Conservation (phyloP, 495 filamentous ascomycete genomes). For the Hapsidospora chrysogenum region DNA sequence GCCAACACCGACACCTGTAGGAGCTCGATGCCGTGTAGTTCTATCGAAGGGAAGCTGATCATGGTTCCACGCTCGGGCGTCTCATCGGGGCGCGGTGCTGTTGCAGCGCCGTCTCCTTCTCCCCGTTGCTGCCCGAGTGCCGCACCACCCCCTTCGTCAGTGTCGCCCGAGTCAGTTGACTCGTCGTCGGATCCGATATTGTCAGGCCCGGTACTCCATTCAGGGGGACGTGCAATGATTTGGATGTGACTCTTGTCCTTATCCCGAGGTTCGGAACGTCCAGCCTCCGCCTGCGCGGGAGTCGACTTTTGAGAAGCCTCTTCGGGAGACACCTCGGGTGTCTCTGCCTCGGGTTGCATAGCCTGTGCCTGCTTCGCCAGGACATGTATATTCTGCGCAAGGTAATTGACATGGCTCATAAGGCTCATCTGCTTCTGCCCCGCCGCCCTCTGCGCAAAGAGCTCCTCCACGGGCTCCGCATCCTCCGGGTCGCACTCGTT, state of each 20-base stretch:
- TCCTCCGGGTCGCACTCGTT: constrained; percentile 44
- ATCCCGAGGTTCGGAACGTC: constrained; percentile 7
- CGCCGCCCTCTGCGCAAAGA: constrained; percentile 42
- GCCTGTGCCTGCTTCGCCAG: constrained; percentile 37
- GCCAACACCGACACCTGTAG: constrained; percentile 54
- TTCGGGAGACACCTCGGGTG: background rate
- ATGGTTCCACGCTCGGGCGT: constrained; percentile 47
- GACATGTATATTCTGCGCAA: constrained; percentile 55
- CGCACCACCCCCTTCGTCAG: constrained; percentile 23
- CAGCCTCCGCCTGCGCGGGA: constrained; percentile 3
- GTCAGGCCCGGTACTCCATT: constrained; percentile 45
- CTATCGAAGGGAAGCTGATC: constrained; percentile 67
- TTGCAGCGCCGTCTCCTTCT: constrained; percentile 20
- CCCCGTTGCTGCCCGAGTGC: constrained; percentile 19
- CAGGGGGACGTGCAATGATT: constrained; percentile 65
- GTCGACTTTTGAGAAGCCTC: constrained; percentile 1
- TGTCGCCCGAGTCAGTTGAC: constrained; percentile 21
- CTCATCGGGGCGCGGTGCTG: constrained; percentile 12
- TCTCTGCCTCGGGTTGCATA: constrained; percentile 1
- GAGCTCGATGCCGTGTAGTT: constrained; percentile 68
- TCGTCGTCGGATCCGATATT: constrained; percentile 24
- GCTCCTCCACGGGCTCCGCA: constrained; percentile 41
- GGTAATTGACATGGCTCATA: constrained; percentile 61
- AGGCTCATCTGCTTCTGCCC: constrained; percentile 44
- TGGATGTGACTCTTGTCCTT: constrained; percentile 44